Percentiles rank a stretch among this genome's conserved stretches.
Conservation (phyloP, 192 early-diverging fungal species). For the Coemansia sp. region DNA sequence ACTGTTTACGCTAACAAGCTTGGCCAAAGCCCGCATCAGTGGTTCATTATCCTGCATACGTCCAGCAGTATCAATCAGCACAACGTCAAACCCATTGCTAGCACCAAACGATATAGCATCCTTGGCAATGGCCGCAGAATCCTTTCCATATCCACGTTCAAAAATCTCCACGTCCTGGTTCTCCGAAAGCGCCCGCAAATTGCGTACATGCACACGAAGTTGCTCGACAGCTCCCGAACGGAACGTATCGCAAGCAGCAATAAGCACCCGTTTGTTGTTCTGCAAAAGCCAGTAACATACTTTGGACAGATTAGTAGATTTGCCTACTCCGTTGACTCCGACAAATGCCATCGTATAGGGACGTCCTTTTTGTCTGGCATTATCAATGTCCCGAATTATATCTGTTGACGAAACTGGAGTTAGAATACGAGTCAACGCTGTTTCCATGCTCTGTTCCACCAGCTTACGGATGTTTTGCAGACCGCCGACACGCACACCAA, state of each 20-base stretch:
- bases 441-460: slow-evolving; percentile 81
- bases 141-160: slow-evolving; percentile 96
- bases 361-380: slow-evolving; percentile 62
- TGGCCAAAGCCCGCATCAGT: slow-evolving; percentile 92
- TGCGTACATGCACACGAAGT: slow-evolving; percentile 85
- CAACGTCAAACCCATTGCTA: slow-evolving; percentile 78
- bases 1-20: slow-evolving; percentile 85
- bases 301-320: slow-evolving; percentile 93
- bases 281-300: slow-evolving; percentile 94
- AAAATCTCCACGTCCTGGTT: slow-evolving; percentile 79
- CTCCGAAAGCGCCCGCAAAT: slow-evolving; percentile 73
- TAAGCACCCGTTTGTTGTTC: slow-evolving; percentile 84
- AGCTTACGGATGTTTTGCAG: slow-evolving; percentile 74
- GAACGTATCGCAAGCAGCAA: slow-evolving; percentile 97
- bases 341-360: slow-evolving; percentile 92
- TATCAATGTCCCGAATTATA: slow-evolving; percentile 84
- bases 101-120: slow-evolving; percentile 86
- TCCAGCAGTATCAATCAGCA: slow-evolving; percentile 94
- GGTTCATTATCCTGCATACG: slow-evolving; percentile 99
- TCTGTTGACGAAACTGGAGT: slow-evolving; percentile 89
- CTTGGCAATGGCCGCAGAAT: slow-evolving; percentile 92
- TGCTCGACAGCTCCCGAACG: slow-evolving; percentile 95
- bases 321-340: slow-evolving; percentile 94
- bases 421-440: slow-evolving; percentile 80
- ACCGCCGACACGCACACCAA: slow-evolving; percentile 72